Percentiles rank a stretch among this genome's conserved stretches.
phyloP scores from a whole-genome alignment of 2,329 filamentous ascomycete genomes.

The Cordyceps tenuipes region DNA sequence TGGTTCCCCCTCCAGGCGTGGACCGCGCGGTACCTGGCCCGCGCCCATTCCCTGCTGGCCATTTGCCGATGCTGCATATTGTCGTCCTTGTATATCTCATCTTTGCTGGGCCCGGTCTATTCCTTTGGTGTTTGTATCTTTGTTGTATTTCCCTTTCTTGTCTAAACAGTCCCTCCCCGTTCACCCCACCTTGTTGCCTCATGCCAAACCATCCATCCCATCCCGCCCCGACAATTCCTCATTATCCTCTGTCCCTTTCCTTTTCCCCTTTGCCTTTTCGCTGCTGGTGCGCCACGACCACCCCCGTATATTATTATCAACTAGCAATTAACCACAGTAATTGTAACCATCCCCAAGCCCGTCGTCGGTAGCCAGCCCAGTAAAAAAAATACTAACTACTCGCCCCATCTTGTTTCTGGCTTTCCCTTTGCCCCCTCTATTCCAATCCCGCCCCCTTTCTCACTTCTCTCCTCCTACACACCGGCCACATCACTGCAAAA shows the following conservation, averaged over 20 bases:
- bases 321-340: conserved; percentile 12
- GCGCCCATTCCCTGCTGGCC: neutral
- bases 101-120: neutral
- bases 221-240: conserved; percentile 1
- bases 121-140: conserved; percentile 10
- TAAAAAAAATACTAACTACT: conserved; percentile 7
- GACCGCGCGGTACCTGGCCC: conserved; percentile 2
- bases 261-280: neutral
- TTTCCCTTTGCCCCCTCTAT: conserved; percentile 10
- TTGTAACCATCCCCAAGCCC: conserved; percentile 21
- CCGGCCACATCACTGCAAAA: conserved; percentile 20
- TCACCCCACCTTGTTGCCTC: neutral
- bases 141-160: conserved; percentile 7
- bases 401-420: conserved; percentile 10
- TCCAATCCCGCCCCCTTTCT: conserved; percentile 8
- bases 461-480: conserved; percentile 20
- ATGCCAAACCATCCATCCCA: neutral
- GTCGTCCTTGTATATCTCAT: conserved; percentile 6
- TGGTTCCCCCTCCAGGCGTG: neutral
- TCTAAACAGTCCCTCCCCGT: neutral
- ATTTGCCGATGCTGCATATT: neutral
- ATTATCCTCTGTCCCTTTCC: neutral
- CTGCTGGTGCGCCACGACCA: neutral
- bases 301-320: conserved; percentile 11
- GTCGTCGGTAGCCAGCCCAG: neutral